Evolutionary conservation across 192 early-diverging fungal species (phyloP), one percentile per base, ranked within the genome.

Genomic region (Rhizophagus sp.): DNA sequence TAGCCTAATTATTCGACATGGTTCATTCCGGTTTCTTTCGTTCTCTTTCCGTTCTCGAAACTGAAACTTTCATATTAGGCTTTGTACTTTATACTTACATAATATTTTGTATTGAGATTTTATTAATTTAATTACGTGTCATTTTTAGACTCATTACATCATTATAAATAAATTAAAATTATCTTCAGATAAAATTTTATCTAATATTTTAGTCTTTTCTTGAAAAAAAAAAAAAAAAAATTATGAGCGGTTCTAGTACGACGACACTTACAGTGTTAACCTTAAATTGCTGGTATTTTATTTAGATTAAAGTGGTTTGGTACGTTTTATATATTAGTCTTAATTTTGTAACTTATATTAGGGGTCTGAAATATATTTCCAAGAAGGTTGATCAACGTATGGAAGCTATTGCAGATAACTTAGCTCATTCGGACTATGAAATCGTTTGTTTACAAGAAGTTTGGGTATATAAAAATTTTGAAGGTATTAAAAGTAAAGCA

Each of bases 221-320:
- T 27, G 9, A 2, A n/a, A 12, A 65, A 30, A 27, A 41, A 69
- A 69, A 1, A 30, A 30, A 41, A 69, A 22, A 41, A 69, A 69
- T 12, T 24, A 79, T 79, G 78, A 79, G 78, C 12, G 78, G 67
- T 19, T 79, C 78, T 57, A 79, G 67, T 71, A 79, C 79, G 9
- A 82, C 76, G 24, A 73, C 68, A 57, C 81, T 88, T 19, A 80
- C 84, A 49, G 87, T 88, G 12, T 65, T 88, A 9, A 80, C 87
- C 13, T 73, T 88, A 57, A 88, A 88, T 71, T 90, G 89, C 79
- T 90, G 89, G 89, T 86, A 87, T 70, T 22, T 9, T 52, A 3
- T 79, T 19, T 70, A 69, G 24, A 1, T 70, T n/a, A 70, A 25
- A 27, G 6, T n/a, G 6, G 33, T 17, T 22, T 24, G 2, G n/a